Evolutionary conservation across 441 rosid genomes (phyloP), one percentile per base, ranked within the genome.

Genomic region (Populus hybrid): DNA sequence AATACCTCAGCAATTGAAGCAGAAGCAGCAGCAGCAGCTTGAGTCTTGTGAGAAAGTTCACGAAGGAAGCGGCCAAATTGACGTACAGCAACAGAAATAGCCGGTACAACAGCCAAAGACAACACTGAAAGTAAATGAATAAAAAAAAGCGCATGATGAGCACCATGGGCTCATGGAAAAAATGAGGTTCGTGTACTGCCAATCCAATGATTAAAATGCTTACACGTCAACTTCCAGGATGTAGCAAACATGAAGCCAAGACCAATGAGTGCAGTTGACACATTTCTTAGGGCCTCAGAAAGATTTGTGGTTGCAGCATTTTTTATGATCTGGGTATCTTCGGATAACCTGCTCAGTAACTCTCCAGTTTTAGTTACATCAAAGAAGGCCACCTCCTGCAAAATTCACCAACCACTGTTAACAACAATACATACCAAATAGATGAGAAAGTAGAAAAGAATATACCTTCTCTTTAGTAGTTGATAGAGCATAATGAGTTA

Each of bases 281-380:
- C 78, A 82, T 90, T 92, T 24, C 93, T 88, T 34, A 95, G 95
- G 21, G 98, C 94, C 90, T 95, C 97, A 16, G 97, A 93, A 75
- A 95, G 98, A 88, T 93, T 95, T 34, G 97, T 88, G 8, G 99
- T 95, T 75, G 99, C 99, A 77, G 98, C 99, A 86, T 91, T 95
- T 82, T 95, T 93, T 46, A 95, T 95, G 75, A 95, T 89, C 82
- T 95, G 99, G 0, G 99, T 95, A 80, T 95, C 98, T 85, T 95
- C 97, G 0, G 98, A 93, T 69, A 95, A 86, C 82, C 99, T 88
- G 83, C 98, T 95, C 69, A 95, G 88, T 77, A 95, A 92, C 81
- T 95, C 99, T 74, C 99, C 99, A 8, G 98, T 95, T 83, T 94
- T 84, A 34, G 98, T 92, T 61, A 93, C 94, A 88, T 92, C 97